Conservation (phyloP, 805 yeast genomes). For the Saccharomycopsis vini region DNA sequence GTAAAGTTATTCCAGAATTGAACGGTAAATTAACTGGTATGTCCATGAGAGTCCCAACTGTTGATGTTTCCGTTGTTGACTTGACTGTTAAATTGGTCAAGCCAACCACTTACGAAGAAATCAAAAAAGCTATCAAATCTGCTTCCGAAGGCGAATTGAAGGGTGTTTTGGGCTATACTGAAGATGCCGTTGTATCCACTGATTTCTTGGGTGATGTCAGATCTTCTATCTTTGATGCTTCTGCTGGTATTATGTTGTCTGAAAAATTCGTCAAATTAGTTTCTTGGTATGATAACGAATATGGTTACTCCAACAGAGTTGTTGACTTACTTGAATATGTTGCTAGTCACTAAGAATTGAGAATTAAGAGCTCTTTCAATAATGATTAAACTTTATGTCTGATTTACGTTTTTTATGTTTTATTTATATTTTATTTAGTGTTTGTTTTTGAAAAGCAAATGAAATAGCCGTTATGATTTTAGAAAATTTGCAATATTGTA, state of each 20-base stretch:
- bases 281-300: constrained; percentile 70
- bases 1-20: constrained; percentile 63
- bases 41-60: constrained; percentile 68
- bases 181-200: constrained; percentile 61
- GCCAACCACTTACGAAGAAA: constrained; percentile 51
- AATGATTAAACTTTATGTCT: too few relatives aligned
- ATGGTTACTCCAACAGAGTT: constrained; percentile 70
- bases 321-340: constrained; percentile 62
- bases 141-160: constrained; percentile 52
- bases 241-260: constrained; percentile 62
- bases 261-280: constrained; percentile 64
- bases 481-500: too few relatives aligned
- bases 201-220: constrained; percentile 55
- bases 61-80: constrained; percentile 65
- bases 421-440: too few relatives aligned
- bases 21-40: constrained; percentile 69
- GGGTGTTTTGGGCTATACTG: constrained; percentile 63
- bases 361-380: too few relatives aligned
- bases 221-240: constrained; percentile 61
- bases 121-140: constrained; percentile 48
- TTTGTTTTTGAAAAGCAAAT: too few relatives aligned
- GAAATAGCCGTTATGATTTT: too few relatives aligned
- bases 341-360: too few relatives aligned
- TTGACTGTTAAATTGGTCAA: constrained; percentile 55
- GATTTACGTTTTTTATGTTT: too few relatives aligned